These are phyloP conservation scores for Geranium brycei DNA, from an alignment of 345 rosid species.

Conservation along the genomic window DNA sequence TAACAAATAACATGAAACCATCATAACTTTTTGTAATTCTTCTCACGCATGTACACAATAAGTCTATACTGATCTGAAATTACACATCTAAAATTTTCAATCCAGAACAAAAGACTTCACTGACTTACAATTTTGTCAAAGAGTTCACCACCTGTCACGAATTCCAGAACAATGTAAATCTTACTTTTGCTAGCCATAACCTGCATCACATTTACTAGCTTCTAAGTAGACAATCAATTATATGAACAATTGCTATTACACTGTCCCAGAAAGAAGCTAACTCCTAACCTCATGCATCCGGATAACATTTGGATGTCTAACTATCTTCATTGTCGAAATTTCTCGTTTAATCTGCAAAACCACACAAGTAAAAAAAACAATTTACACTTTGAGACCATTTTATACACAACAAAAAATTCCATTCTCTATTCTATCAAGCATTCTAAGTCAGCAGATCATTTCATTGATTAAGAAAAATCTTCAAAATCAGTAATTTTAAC, in stretches of 20 bases:
- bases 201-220: conserved; percentile 23
- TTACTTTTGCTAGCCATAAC: conserved; percentile 99
- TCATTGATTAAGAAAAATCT: neutral
- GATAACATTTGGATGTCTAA: conserved; percentile 90
- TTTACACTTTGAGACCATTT: neutral
- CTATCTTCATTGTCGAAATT: conserved; percentile 85
- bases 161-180: conserved; percentile 83
- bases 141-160: conserved; percentile 96
- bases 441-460: neutral
- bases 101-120: neutral
- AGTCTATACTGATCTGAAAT: neutral
- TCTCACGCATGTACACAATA: neutral
- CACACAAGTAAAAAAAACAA: neutral
- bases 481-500: too few relatives aligned
- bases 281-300: conserved; percentile 81
- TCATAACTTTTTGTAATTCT: conserved; percentile 4
- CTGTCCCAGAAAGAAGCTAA: neutral
- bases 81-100: neutral
- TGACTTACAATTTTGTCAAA: conserved; percentile 87
- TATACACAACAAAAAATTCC: neutral
- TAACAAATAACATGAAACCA: conserved; percentile 2
- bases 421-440: neutral
- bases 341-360: conserved; percentile 76
- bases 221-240: conserved; percentile 3
- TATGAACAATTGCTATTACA: neutral